Percentiles rank a stretch among this genome's conserved stretches.
Evolutionary conservation across 2,329 filamentous ascomycete genomes (phyloP).

Genomic region (Aspergillus tubingensis): DNA sequence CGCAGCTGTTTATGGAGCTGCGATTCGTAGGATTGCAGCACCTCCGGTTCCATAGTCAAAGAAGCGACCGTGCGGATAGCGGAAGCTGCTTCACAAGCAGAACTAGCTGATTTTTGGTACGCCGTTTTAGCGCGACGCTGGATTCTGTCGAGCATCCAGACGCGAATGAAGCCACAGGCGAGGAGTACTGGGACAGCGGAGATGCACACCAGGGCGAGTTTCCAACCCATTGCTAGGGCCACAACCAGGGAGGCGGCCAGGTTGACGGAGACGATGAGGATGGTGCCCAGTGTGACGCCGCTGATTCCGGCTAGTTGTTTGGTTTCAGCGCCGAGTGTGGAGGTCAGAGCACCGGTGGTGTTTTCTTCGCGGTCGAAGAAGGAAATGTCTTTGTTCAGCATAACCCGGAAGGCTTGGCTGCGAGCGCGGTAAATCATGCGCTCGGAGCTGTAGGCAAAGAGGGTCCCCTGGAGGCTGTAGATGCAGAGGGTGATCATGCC

Average conservation of each 20-base stretch:
- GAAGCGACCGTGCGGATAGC: slow-evolving; percentile 55
- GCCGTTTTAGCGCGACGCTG: slow-evolving; percentile 47
- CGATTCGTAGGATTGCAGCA: slow-evolving; percentile 41
- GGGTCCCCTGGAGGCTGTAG: slow-evolving; percentile 66
- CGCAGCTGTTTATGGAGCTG: slow-evolving; percentile 27
- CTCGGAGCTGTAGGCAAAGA: slow-evolving; percentile 82
- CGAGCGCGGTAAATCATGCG: slow-evolving; percentile 77
- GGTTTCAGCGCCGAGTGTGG: slow-evolving; percentile 77
- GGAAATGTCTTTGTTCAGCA: slow-evolving; percentile 32
- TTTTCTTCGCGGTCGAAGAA: slow-evolving; percentile 30
- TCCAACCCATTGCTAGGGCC: slow-evolving; percentile 73
- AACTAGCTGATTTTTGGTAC: slow-evolving; percentile 51
- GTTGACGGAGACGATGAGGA: slow-evolving; percentile 74
- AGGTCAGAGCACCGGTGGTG: slow-evolving; percentile 63
- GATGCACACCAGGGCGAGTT: slow-evolving; percentile 68
- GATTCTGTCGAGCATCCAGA: slow-evolving; percentile 52
- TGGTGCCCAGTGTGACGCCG: slow-evolving; percentile 76
- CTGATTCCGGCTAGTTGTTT: slow-evolving; percentile 54
- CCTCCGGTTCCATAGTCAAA: slow-evolving; percentile 49
- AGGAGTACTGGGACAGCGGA: slow-evolving; percentile 47
- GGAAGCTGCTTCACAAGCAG: slow-evolving; percentile 54
- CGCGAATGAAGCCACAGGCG: slow-evolving; percentile 38
- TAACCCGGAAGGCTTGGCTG: slow-evolving; percentile 50
- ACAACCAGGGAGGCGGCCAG: slow-evolving; percentile 68
- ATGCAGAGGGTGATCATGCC: slow-evolving; percentile 69